Evolutionary conservation across 2,329 filamentous ascomycete genomes (phyloP).

Genomic region (Ceratocystis diversiconidia): DNA sequence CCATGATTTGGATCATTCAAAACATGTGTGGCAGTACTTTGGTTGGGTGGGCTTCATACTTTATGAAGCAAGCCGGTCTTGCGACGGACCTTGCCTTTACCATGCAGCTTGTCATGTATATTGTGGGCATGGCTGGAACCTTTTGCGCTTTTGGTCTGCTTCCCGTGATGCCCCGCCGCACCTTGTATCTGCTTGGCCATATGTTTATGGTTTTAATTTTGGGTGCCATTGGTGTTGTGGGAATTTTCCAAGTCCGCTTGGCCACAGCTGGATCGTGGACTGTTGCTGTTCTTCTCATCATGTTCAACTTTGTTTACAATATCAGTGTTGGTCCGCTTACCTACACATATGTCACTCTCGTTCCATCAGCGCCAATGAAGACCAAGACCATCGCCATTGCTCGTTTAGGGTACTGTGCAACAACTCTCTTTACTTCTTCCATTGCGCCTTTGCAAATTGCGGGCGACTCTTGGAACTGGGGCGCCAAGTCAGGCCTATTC

Average conservation of each 20-base stretch:
- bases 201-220: conserved; percentile 27
- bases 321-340: conserved; percentile 26
- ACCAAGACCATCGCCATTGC: conserved; percentile 25
- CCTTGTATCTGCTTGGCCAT: conserved; percentile 30
- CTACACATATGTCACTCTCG: conserved; percentile 26
- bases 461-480: conserved; percentile 26
- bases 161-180: conserved; percentile 27
- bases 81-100: conserved; percentile 20
- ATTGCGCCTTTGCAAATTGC: conserved; percentile 23
- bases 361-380: conserved; percentile 26
- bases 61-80: conserved; percentile 27
- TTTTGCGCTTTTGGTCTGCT: conserved; percentile 28
- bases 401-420: conserved; percentile 24
- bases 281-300: conserved; percentile 23
- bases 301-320: conserved; percentile 24
- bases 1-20: conserved; percentile 24
- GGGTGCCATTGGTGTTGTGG: conserved; percentile 29
- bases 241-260: conserved; percentile 27
- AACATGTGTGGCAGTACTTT: conserved; percentile 24
- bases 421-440: conserved; percentile 20
- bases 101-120: conserved; percentile 24
- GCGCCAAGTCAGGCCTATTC: conserved; percentile 28
- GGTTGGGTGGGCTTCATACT: conserved; percentile 27
- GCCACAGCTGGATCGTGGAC: conserved; percentile 21
- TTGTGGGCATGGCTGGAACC: conserved; percentile 29